Conservation (phyloP, 345 rosid species). For the Sonneratia alba region DNA sequence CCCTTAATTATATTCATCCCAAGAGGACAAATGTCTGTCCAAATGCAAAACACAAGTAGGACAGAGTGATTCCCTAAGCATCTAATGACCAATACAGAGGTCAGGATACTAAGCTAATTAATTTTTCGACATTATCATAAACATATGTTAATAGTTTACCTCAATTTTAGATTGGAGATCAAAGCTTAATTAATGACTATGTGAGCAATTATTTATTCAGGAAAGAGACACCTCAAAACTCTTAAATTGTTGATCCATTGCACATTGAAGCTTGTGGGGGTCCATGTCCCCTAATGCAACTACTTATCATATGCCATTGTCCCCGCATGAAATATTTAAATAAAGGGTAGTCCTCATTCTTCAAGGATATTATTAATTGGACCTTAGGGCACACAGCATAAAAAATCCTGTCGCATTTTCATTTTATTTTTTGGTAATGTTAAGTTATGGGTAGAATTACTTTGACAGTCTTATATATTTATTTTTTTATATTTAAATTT, state of each 20-base stretch:
- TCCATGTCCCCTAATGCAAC: background rate
- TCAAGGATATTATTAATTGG: background rate
- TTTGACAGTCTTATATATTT: too few species aligned
- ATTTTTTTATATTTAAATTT: too few species aligned
- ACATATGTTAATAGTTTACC: background rate
- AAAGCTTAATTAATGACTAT: background rate
- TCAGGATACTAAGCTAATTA: background rate
- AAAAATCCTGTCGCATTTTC: background rate
- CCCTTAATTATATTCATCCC: too few species aligned
- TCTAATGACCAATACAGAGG: background rate
- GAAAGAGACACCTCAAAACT: background rate
- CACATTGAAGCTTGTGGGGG: background rate
- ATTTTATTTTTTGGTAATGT: background rate
- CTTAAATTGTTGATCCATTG: background rate
- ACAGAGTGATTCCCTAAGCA: too few species aligned
- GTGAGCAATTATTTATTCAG: background rate
- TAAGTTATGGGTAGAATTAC: background rate
- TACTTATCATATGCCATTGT: background rate
- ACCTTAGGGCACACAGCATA: background rate
- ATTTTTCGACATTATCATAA: background rate
- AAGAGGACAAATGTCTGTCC: too few species aligned
- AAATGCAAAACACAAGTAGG: too few species aligned
- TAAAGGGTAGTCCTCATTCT: background rate
- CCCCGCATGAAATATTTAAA: background rate
- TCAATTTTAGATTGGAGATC: background rate